These are phyloP conservation scores for Bipolaris victoriae DNA, from an alignment of 2,329 filamentous ascomycete genomes.

Conservation along the genomic window DNA sequence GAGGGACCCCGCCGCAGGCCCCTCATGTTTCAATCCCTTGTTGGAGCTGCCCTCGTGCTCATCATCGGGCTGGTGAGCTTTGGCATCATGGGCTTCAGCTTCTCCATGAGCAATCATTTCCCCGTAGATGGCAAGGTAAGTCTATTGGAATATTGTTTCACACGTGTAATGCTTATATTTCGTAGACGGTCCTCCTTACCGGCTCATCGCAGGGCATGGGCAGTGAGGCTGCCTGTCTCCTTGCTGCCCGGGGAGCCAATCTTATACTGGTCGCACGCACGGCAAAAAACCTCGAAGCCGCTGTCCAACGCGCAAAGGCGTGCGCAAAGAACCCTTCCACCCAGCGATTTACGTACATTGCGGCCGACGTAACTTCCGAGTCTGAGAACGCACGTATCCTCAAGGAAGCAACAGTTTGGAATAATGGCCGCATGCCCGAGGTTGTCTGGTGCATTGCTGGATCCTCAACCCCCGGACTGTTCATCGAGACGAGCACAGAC, in stretches of 20 bases:
- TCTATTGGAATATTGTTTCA: neutral
- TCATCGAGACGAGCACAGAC: slow-evolving; percentile 73
- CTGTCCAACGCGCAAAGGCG: slow-evolving; percentile 70
- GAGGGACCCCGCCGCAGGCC: no score
- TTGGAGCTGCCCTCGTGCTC: slow-evolving; percentile 45
- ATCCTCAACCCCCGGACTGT: slow-evolving; percentile 73
- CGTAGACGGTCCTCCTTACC: slow-evolving; percentile 83
- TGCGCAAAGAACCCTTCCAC: slow-evolving; percentile 67
- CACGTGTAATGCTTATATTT: neutral
- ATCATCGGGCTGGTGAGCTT: slow-evolving; percentile 47
- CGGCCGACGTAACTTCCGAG: slow-evolving; percentile 77
- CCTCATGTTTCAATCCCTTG: slow-evolving; percentile 47
- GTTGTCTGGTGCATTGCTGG: slow-evolving; percentile 93
- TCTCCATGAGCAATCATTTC: slow-evolving; percentile 72
- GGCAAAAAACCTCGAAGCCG: slow-evolving; percentile 72
- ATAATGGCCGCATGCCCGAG: slow-evolving; percentile 74
- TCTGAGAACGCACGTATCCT: slow-evolving; percentile 74
- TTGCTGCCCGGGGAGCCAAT: slow-evolving; percentile 84
- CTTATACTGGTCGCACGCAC: slow-evolving; percentile 85
- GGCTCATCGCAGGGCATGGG: slow-evolving; percentile 95
- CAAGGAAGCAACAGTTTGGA: slow-evolving; percentile 77
- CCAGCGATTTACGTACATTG: slow-evolving; percentile 84
- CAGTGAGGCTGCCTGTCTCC: slow-evolving; percentile 71
- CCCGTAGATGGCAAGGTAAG: slow-evolving; percentile 81
- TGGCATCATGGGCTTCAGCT: slow-evolving; percentile 71